Conservation (phyloP, 345 rosid species). For the Eucalyptus virginea region DNA sequence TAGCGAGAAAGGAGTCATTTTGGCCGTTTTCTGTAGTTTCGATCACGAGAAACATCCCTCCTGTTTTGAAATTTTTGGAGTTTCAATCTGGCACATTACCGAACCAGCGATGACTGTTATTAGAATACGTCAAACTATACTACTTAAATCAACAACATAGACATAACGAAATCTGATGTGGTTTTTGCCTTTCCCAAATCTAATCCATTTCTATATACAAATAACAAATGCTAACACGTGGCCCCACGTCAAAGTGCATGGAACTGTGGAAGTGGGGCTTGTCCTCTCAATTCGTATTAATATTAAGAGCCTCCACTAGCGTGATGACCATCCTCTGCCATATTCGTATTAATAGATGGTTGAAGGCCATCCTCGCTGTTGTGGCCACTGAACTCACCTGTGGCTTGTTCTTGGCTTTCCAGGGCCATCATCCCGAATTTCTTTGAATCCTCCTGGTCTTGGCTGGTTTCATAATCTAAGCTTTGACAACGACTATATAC, state of each 20-base stretch:
- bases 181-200: background rate
- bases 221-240: background rate
- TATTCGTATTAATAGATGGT: constrained; percentile 8
- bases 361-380: constrained; percentile 33
- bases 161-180: background rate
- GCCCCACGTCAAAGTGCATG: background rate
- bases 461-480: constrained; percentile 37
- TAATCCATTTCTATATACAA: background rate
- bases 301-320: background rate
- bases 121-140: background rate
- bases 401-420: constrained; percentile 39
- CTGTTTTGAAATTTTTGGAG: background rate
- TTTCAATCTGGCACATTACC: background rate
- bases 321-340: constrained; percentile 1
- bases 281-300: background rate
- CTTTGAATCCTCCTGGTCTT: constrained; percentile 55
- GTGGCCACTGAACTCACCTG: constrained; percentile 28
- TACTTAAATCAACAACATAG: background rate
- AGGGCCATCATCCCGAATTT: constrained; percentile 61
- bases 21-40: too few species aligned
- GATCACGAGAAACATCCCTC: background rate
- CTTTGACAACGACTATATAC: constrained; percentile 27
- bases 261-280: background rate
- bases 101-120: background rate
- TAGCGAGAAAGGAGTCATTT: too few species aligned